Evolutionary conservation across 1,139 yeast genomes (phyloP), one percentile per base, ranked within the genome.

Genomic region (Wickerhamomyces sp.): DNA sequence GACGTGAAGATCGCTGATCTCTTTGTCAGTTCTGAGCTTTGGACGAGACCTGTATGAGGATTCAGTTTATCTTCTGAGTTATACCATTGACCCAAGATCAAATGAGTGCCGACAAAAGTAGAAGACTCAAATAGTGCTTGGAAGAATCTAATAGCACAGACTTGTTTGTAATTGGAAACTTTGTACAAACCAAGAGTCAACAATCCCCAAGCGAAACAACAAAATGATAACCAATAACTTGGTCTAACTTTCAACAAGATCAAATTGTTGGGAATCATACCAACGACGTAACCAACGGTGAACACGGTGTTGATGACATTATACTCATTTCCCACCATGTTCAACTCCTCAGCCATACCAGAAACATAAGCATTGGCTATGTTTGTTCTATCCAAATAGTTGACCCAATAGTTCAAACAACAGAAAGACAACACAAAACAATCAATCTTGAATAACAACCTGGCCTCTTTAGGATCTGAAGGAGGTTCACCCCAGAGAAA

Each of bases 351-450:
- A 44, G 69, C 66, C 76, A 78, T 69, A 5, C 83, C 84, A 3
- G 76, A 67, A 16, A 77, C 79, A 50, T 75, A 78, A 2, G 84
- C 83, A 45, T 73, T 72, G 23, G 70, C 56, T 24, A 76, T 46
- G 46, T 72, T 73, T 15, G 69, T 55, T 37, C 72, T 54, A 47
- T 72, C 77, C 22, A 71, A 53, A 40, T 69, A 66, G 42, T 72
- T 73, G 38, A 72, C 69, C 80, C 80, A 76, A 46, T 75, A 76
- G 26, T 70, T 62, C 30, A 75, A 57, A 46, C 80, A 74, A 4
- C 70, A 72, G 50, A 70, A 75, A 0, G 77, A 66, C 22, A 75
- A 55, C n/a, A 76, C 75, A 41, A 73, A 72, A 55, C 74, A 61
- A 51, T 75, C 81, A 33, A 74, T 64, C 50, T 74, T 75, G 33